Evolutionary conservation across 2,329 filamentous ascomycete genomes (phyloP), one percentile per base, ranked within the genome.

Genomic region (Colletotrichum navitas): DNA sequence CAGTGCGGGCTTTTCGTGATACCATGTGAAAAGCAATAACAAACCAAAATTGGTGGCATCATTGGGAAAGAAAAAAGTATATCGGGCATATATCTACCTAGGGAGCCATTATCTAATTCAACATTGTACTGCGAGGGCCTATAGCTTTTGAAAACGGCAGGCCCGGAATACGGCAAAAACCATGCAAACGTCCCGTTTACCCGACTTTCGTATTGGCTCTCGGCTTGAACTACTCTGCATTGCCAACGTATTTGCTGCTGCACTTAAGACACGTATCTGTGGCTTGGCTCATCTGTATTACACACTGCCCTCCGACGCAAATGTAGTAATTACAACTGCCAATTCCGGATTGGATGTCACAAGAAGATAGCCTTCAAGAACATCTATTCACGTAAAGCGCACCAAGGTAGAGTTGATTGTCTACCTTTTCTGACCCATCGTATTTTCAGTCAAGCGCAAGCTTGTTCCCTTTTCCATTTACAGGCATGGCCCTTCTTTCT

Each of bases 41-140:
- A 29, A 58, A 63, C 52, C 36, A 36, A 14, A 26, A n/a, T 32
- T 11, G 14, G 43, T 16, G 32, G 39, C 16, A 32, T 34, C 32
- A 21, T 24, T 24, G 56, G 51, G 63, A 34, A 21, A 21, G 21
- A 8, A 36, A 61, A 56, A 71, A 67, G 45, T 49, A 58, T 47
- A 34, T 58, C 11, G 29, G 58, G 52, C 18, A 51, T 34, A 59
- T 32, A 63, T 41, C 47, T 52, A 63, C 32, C 34, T 58, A 39
- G 51, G 63, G 41, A 62, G 63, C 63, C 41, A 62, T 67, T 34
- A 43, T 51, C 47, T 58, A 58, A 67, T 71, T 62, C 63, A 62
- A 68, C 63, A 68, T 71, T 61, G 63, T 43, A 55, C 32, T 63
- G 60, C 65, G 41, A 49, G 14, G 29, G 21, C 26, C 47, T 24